These are phyloP conservation scores for Apiotrichum akiyoshidainum DNA, from an alignment of 1,284 basidiomycete species.

Conservation along the genomic window DNA sequence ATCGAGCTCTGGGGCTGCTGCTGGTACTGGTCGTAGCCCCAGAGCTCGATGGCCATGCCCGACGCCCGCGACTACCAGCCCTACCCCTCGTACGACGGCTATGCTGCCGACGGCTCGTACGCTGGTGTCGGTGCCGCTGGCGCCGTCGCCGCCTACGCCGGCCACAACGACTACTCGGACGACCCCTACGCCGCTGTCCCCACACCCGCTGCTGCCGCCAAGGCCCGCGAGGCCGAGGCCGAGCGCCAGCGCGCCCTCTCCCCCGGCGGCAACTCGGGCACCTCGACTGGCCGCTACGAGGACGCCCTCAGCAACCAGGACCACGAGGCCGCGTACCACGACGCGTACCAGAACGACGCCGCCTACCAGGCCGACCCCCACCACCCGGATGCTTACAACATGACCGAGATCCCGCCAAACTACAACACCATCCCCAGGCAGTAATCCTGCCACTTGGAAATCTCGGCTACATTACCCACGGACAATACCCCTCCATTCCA, in stretches of 20 bases:
- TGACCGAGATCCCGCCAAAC: slow-evolving; percentile 43
- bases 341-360: slow-evolving; percentile 4
- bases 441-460: neutral
- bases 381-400: slow-evolving; percentile 26
- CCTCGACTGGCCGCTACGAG: neutral
- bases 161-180: slow-evolving; percentile 17
- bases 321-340: slow-evolving; percentile 11
- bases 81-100: slow-evolving; percentile 13
- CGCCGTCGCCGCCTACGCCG: slow-evolving; percentile 7
- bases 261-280: neutral
- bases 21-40: slow-evolving; percentile 8
- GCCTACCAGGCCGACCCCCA: slow-evolving; percentile 8
- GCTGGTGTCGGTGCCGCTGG: slow-evolving; percentile 25
- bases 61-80: slow-evolving; percentile 39
- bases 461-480: neutral
- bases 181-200: slow-evolving; percentile 14
- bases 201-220: slow-evolving; percentile 33
- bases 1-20: slow-evolving; percentile 1
- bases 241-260: slow-evolving; percentile 23
- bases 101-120: slow-evolving; percentile 22
- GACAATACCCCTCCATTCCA: neutral
- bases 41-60: slow-evolving; percentile 40
- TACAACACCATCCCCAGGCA: slow-evolving; percentile 24
- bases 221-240: slow-evolving; percentile 36
- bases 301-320: slow-evolving; percentile 2